Conservation (phyloP, 73 alveolate genomes). For the Paramecium caudatum region DNA sequence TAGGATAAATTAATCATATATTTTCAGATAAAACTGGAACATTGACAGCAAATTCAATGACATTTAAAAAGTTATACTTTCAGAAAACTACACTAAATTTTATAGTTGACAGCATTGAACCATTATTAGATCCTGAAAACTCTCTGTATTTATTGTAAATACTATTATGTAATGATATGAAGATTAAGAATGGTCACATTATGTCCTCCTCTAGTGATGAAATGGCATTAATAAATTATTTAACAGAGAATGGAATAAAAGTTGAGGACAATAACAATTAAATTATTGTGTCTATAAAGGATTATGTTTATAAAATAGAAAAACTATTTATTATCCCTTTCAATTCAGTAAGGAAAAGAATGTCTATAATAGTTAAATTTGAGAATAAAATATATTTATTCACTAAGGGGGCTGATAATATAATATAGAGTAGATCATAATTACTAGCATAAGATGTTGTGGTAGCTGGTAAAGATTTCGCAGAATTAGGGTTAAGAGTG, state of each 20-base stretch:
- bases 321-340: not conserved
- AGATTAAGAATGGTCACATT: conserved; percentile 6
- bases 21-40: conserved; percentile 52
- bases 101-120: not conserved
- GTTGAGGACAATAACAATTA: not conserved
- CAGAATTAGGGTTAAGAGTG: conserved; percentile 87
- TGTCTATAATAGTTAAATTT: conserved; percentile 11
- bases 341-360: conserved; percentile 27
- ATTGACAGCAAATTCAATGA: conserved; percentile 22
- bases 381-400: conserved; percentile 50
- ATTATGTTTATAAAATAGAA: not conserved
- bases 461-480: conserved; percentile 65
- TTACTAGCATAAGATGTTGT: not conserved
- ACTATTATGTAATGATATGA: conserved; percentile 31
- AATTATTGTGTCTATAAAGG: not conserved
- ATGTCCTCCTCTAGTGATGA: conserved; percentile 98
- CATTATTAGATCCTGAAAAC: not conserved
- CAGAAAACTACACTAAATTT: not conserved
- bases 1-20: conserved; percentile 37
- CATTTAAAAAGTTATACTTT: not conserved
- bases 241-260: conserved; percentile 86
- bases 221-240: conserved; percentile 93
- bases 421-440: conserved; percentile 73
- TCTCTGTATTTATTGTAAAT: not conserved
- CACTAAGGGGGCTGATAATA: conserved; percentile 90